Conservation (phyloP, 106 monocot species). For the Agapanthus africanus region DNA sequence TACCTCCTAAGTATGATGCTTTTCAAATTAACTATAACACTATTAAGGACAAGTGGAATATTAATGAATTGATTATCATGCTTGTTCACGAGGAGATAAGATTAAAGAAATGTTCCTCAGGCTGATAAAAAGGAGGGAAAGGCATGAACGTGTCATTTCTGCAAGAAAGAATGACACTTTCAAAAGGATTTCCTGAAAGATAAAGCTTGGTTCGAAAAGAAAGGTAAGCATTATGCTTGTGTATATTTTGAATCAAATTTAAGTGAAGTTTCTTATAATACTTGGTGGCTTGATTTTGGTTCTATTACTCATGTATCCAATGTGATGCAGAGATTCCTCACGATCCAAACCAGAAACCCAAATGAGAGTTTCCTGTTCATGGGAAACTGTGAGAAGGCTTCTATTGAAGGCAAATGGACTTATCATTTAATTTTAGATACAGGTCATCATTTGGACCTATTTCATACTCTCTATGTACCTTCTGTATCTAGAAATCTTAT, state of each 20-base stretch:
- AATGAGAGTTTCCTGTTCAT: too few relatives aligned
- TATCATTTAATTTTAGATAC: too few relatives aligned
- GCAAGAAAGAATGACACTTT: background rate
- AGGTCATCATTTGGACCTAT: too few relatives aligned
- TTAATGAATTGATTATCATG: constrained; percentile 5
- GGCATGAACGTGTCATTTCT: constrained; percentile 3
- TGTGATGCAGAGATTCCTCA: constrained; percentile 15
- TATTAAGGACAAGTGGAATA: background rate
- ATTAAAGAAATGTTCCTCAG: background rate
- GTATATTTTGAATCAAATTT: constrained; percentile 19
- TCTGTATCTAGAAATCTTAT: too few relatives aligned
- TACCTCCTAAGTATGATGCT: constrained; percentile 8
- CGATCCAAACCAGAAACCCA: constrained; percentile 13
- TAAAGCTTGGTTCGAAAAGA: constrained; percentile 16
- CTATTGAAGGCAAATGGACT: constrained; percentile 9
- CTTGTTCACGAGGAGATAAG: constrained; percentile 1
- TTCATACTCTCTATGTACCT: too few relatives aligned
- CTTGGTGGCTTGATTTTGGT: constrained; percentile 14
- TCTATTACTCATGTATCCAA: constrained; percentile 15
- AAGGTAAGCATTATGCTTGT: constrained; percentile 8
- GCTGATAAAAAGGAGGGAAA: constrained; percentile 7
- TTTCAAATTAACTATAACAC: constrained; percentile 8
- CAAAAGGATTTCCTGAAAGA: constrained; percentile 7
- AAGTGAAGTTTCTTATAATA: constrained; percentile 16
- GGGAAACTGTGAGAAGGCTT: background rate